Evolutionary conservation across 1,139 yeast species (phyloP).

Genomic region (Blastobotrys arbuscula): DNA sequence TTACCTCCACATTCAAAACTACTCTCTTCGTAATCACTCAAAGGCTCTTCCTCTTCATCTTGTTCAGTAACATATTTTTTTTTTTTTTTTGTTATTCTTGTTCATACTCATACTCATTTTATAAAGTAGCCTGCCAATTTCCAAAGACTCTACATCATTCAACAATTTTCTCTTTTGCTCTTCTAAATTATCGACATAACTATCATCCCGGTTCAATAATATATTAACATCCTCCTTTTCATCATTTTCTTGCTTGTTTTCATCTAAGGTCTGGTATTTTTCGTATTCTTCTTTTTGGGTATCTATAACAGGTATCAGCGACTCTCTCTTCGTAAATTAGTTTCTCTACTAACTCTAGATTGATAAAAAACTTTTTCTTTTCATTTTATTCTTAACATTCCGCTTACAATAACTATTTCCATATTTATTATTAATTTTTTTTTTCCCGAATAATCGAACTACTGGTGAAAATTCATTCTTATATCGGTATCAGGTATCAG

Average conservation of each 20-base stretch:
- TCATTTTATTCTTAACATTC: neutral
- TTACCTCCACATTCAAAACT: too few relatives aligned
- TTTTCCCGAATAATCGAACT: neutral
- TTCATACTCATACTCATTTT: neutral
- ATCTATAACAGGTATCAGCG: too few relatives aligned
- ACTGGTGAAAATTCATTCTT: neutral
- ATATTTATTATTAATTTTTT: too few relatives aligned
- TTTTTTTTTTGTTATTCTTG: neutral
- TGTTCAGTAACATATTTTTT: neutral
- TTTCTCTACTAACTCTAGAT: neutral
- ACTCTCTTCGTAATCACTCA: too few relatives aligned
- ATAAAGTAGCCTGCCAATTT: too few relatives aligned
- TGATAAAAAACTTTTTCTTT: neutral
- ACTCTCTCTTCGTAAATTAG: neutral
- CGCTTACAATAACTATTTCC: neutral
- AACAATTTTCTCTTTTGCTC: neutral
- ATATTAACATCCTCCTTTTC: neutral
- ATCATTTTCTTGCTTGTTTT: neutral
- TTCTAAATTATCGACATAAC: slow-evolving; percentile 2
- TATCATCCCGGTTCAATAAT: slow-evolving; percentile 1
- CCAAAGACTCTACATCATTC: neutral
- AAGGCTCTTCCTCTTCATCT: neutral
- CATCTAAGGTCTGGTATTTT: too few relatives aligned
- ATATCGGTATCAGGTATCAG: too few relatives aligned
- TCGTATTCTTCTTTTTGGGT: too few relatives aligned